Evolutionary conservation across 331 rosid species (phyloP).

Genomic region (Quercus phellos): DNA sequence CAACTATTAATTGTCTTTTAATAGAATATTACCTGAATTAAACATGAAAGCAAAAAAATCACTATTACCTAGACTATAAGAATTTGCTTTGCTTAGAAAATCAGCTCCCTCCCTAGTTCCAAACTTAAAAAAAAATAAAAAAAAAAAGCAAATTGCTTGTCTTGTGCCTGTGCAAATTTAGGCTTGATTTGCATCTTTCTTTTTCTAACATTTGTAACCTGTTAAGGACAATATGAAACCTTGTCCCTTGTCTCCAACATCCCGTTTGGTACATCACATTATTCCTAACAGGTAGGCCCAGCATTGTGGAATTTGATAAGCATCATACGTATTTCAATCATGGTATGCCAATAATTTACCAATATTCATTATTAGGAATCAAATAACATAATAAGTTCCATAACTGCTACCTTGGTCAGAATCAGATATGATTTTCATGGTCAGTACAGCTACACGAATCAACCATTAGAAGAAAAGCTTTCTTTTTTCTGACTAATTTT

Average conservation of each 20-base stretch:
- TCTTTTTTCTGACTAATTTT: too few species aligned
- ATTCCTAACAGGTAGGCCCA: not conserved
- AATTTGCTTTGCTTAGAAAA: not conserved
- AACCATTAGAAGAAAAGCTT: too few species aligned
- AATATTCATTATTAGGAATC: too few species aligned
- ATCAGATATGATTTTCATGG: too few species aligned
- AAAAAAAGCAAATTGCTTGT: not conserved
- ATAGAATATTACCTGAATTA: not conserved
- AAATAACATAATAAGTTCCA: too few species aligned
- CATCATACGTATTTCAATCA: not conserved
- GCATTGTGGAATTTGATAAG: not conserved
- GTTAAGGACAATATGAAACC: not conserved
- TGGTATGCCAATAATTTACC: too few species aligned
- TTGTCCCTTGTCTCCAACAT: not conserved
- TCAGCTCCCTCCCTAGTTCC: not conserved
- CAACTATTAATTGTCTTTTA: conserved; percentile 6
- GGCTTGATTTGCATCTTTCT: not conserved
- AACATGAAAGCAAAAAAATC: not conserved
- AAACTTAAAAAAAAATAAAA: not conserved
- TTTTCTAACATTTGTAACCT: not conserved
- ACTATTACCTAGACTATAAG: not conserved
- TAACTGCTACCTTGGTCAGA: too few species aligned
- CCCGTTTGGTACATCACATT: not conserved
- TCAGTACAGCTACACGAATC: too few species aligned
- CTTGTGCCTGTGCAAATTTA: not conserved